Conservation (phyloP, 768 basidiomycete species). For the Mycena epipterygia region DNA sequence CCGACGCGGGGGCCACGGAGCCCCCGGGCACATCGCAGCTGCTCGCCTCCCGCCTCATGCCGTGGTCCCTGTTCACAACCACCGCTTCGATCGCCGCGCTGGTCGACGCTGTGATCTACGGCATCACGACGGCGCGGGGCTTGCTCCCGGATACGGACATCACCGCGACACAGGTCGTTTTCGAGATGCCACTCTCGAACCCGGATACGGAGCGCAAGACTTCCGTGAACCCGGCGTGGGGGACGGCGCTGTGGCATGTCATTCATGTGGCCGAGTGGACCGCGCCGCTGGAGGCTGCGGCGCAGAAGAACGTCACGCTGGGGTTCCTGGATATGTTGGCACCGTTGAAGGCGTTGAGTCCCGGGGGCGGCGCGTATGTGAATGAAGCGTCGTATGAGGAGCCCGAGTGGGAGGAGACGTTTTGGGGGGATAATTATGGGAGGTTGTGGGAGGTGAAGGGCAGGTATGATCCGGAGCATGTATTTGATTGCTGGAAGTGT, state of each 20-base stretch:
- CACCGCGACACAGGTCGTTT: conserved; percentile 24
- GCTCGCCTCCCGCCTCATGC: conserved; percentile 26
- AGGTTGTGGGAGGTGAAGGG: conserved; percentile 25
- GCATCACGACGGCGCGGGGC: conserved; percentile 20
- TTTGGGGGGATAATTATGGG: conserved; percentile 29
- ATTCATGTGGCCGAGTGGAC: conserved; percentile 25
- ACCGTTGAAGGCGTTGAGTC: conserved; percentile 20
- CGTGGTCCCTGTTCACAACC: conserved; percentile 14
- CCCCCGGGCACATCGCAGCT: conserved; percentile 22
- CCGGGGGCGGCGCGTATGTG: conserved; percentile 23
- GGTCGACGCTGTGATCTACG: conserved; percentile 20
- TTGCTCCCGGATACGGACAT: conserved; percentile 18
- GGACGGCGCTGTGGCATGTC: conserved; percentile 20
- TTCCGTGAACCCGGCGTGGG: conserved; percentile 19
- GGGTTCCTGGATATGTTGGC: conserved; percentile 21
- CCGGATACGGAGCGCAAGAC: conserved; percentile 21
- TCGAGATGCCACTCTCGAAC: conserved; percentile 24
- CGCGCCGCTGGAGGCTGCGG: conserved; percentile 24
- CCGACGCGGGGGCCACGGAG: conserved; percentile 21
- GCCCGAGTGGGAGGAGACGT: conserved; percentile 31
- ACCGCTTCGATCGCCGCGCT: conserved; percentile 18
- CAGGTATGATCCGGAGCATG: conserved; percentile 27
- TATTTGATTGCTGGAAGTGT: conserved; percentile 30
- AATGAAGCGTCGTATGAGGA: conserved; percentile 22
- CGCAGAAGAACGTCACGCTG: conserved; percentile 23